Evolutionary conservation across 495 filamentous ascomycete species (phyloP).

Genomic region (Trichocladium uniseriatum): DNA sequence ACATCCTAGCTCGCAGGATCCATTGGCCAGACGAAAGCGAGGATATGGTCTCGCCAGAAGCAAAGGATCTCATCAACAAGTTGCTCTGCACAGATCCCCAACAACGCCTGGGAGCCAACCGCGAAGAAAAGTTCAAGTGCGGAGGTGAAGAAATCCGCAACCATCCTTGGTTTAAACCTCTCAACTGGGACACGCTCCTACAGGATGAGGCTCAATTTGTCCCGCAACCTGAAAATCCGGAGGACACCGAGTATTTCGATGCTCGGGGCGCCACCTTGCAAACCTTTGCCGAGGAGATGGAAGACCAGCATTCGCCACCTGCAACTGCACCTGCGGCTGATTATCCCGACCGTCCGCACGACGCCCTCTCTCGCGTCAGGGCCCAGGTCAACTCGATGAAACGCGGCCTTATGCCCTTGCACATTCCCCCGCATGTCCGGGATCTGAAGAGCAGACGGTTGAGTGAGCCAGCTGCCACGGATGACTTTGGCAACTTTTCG

Average conservation of each 20-base stretch:
- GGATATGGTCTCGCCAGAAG: slow-evolving; percentile 65
- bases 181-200: slow-evolving; percentile 82
- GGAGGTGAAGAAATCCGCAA: slow-evolving; percentile 84
- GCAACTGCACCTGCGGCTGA: slow-evolving; percentile 55
- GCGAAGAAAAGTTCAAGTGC: slow-evolving; percentile 62
- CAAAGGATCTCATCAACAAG: slow-evolving; percentile 86
- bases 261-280: slow-evolving; percentile 81
- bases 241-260: slow-evolving; percentile 98
- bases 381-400: slow-evolving; percentile 73
- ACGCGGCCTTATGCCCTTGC: slow-evolving; percentile 83
- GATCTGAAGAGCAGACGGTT: slow-evolving; percentile 76
- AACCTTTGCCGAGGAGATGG: slow-evolving; percentile 83
- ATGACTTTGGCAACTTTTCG: slow-evolving; percentile 93
- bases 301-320: slow-evolving; percentile 73
- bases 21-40: slow-evolving; percentile 74
- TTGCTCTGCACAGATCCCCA: slow-evolving; percentile 75
- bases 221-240: slow-evolving; percentile 84
- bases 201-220: slow-evolving; percentile 93
- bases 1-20: slow-evolving; percentile 81
- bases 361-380: slow-evolving; percentile 83
- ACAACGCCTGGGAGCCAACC: slow-evolving; percentile 75
- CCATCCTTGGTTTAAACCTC: slow-evolving; percentile 80
- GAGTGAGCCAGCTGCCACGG: slow-evolving; percentile 78
- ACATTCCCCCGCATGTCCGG: slow-evolving; percentile 92
- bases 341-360: slow-evolving; percentile 80